A percentile compares a stretch with the other conserved stretches of the same genome.
Conservation (phyloP, 2,329 filamentous ascomycete genomes). For the Aspergillus hortae region DNA sequence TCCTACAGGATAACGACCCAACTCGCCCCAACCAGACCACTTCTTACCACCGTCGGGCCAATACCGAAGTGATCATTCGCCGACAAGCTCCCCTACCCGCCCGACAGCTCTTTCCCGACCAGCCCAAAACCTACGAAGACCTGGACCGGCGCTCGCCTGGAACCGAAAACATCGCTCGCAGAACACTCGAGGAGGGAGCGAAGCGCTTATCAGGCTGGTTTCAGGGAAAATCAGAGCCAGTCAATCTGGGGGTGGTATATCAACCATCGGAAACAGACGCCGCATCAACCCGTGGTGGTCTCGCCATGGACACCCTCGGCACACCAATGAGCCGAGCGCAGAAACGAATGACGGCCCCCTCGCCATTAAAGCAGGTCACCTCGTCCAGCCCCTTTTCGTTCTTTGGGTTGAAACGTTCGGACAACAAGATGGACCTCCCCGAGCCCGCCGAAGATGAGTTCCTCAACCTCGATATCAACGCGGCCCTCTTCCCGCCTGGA, state of each 20-base stretch:
- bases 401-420: slow-evolving; percentile 36
- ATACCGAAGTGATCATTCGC: slow-evolving; percentile 30
- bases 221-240: slow-evolving; percentile 50
- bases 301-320: slow-evolving; percentile 10
- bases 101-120: slow-evolving; percentile 22
- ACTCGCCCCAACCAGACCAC: slow-evolving; percentile 15
- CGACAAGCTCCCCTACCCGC: slow-evolving; percentile 19
- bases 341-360: slow-evolving; percentile 27
- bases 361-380: slow-evolving; percentile 31
- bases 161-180: slow-evolving; percentile 25
- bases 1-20: slow-evolving; percentile 5
- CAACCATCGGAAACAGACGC: slow-evolving; percentile 16
- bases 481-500: slow-evolving; percentile 53
- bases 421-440: slow-evolving; percentile 24
- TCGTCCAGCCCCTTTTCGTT: slow-evolving; percentile 41
- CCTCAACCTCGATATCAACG: slow-evolving; percentile 52
- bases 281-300: slow-evolving; percentile 1
- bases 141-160: slow-evolving; percentile 13
- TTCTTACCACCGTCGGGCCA: slow-evolving; percentile 31
- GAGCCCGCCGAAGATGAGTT: slow-evolving; percentile 51
- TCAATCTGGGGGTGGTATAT: slow-evolving; percentile 40
- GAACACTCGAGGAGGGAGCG: slow-evolving; percentile 30
- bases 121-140: slow-evolving; percentile 21
- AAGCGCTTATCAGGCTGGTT: slow-evolving; percentile 50
- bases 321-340: slow-evolving; percentile 20